These are phyloP conservation scores for Allium sativum DNA, from an alignment of 106 monocot species.

Conservation along the genomic window DNA sequence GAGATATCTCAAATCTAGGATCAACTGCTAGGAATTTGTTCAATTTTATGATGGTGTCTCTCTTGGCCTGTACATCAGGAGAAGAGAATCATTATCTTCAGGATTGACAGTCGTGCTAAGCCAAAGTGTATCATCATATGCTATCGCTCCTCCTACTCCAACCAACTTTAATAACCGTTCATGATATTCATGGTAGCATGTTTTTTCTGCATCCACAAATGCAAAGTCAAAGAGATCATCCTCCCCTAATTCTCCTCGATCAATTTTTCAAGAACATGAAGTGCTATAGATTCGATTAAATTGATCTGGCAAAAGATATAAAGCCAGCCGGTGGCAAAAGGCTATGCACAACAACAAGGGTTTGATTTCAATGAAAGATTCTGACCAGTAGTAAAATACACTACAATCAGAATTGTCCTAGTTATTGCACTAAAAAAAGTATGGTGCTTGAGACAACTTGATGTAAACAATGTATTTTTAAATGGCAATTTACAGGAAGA, in stretches of 20 bases:
- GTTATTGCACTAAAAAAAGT: too few relatives aligned
- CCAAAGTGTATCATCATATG: constrained; percentile 45
- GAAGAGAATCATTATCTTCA: not conserved
- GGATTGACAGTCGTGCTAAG: constrained; percentile 19
- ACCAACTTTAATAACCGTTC: constrained; percentile 27
- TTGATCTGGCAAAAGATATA: too few relatives aligned
- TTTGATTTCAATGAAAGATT: too few relatives aligned
- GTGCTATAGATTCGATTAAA: constrained; percentile 33
- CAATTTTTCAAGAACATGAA: constrained; percentile 34
- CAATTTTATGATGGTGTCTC: constrained; percentile 5
- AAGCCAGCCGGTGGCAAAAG: too few relatives aligned
- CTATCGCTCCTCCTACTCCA: constrained; percentile 27
- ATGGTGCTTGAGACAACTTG: too few relatives aligned
- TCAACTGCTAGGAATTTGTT: constrained; percentile 28
- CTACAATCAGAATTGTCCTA: too few relatives aligned
- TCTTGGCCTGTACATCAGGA: not conserved
- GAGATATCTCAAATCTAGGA: constrained; percentile 23
- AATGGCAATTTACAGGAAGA: too few relatives aligned
- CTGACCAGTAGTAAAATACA: too few relatives aligned
- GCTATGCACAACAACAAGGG: too few relatives aligned
- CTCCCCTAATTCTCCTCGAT: constrained; percentile 21
- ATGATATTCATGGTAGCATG: constrained; percentile 17
- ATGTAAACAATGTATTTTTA: too few relatives aligned
- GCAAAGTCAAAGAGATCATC: constrained; percentile 19
- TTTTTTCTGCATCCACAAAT: constrained; percentile 28